A percentile compares a stretch with the other conserved stretches of the same genome.
Conservation (phyloP, 352 stramenopile genomes). For the Globisporangium viniferum region DNA sequence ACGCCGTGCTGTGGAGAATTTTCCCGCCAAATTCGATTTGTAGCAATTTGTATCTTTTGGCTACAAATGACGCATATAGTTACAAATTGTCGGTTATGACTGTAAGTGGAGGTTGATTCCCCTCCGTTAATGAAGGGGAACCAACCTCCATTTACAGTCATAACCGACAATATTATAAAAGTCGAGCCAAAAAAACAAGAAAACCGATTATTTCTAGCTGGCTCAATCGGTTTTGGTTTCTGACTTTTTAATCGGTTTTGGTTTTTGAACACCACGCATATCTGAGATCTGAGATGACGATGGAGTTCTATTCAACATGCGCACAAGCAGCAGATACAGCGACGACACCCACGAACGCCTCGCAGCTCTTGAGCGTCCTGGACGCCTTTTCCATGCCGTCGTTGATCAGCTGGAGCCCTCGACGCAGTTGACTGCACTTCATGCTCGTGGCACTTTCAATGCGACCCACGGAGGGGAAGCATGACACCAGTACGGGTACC, state of each 20-base stretch:
- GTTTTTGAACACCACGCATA: too few relatives aligned
- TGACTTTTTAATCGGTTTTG: too few relatives aligned
- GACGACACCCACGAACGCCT: neutral
- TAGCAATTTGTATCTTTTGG: slow-evolving; percentile 11
- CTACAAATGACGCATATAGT: neutral
- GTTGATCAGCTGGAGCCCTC: slow-evolving; percentile 40
- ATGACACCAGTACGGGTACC: slow-evolving; percentile 40
- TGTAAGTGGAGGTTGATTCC: too few relatives aligned
- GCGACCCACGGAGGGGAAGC: slow-evolving; percentile 47
- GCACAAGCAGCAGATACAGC: neutral
- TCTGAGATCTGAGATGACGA: too few relatives aligned
- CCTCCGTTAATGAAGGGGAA: too few relatives aligned
- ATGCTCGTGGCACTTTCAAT: slow-evolving; percentile 34
- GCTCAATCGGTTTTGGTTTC: too few relatives aligned
- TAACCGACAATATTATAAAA: too few relatives aligned
- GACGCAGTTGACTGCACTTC: slow-evolving; percentile 39
- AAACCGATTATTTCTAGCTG: too few relatives aligned
- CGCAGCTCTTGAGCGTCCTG: neutral
- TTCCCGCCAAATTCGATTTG: neutral
- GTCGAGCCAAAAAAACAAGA: too few relatives aligned
- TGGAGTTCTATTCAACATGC: too few relatives aligned
- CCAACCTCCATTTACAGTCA: too few relatives aligned
- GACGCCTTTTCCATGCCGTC: slow-evolving; percentile 29
- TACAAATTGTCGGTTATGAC: neutral
- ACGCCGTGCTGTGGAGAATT: neutral